Conservation (phyloP, 2,329 filamentous ascomycete species). For the Venturia effusa region DNA sequence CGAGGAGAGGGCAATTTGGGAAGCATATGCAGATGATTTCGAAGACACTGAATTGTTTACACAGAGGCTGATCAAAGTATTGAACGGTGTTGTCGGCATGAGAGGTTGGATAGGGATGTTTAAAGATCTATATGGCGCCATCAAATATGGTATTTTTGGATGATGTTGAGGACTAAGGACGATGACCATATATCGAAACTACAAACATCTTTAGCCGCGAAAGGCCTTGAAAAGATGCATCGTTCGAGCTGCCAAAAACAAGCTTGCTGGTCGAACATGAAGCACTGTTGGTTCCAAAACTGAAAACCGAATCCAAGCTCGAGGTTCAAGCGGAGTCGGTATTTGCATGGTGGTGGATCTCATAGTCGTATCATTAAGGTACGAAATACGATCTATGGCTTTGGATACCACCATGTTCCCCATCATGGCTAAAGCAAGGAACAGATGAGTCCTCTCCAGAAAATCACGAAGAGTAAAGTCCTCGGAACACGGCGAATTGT, state of each 20-base stretch:
- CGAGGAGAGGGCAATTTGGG: slow-evolving; percentile 43
- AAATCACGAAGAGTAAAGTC: not conserved
- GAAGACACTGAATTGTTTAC: slow-evolving; percentile 46
- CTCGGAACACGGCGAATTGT: not conserved
- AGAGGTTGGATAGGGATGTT: slow-evolving; percentile 45
- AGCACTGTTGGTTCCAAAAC: not conserved
- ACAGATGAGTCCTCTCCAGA: not conserved
- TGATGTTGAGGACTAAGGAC: not conserved
- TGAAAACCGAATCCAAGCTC: not conserved
- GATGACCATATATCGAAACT: not conserved
- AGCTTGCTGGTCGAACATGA: not conserved
- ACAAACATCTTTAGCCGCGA: not conserved
- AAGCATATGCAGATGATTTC: slow-evolving; percentile 50
- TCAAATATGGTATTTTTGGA: slow-evolving; percentile 10
- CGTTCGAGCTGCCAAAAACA: not conserved
- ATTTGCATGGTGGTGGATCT: not conserved
- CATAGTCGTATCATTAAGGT: not conserved
- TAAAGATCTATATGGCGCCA: slow-evolving; percentile 22
- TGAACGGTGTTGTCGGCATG: slow-evolving; percentile 40
- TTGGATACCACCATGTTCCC: not conserved
- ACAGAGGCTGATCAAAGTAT: slow-evolving; percentile 39
- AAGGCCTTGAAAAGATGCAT: not conserved
- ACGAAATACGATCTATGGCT: not conserved
- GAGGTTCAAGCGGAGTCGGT: not conserved
- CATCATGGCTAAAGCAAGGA: not conserved